Conservation (phyloP, 176 grass and related monocot species). For the Oryza longistaminata region DNA sequence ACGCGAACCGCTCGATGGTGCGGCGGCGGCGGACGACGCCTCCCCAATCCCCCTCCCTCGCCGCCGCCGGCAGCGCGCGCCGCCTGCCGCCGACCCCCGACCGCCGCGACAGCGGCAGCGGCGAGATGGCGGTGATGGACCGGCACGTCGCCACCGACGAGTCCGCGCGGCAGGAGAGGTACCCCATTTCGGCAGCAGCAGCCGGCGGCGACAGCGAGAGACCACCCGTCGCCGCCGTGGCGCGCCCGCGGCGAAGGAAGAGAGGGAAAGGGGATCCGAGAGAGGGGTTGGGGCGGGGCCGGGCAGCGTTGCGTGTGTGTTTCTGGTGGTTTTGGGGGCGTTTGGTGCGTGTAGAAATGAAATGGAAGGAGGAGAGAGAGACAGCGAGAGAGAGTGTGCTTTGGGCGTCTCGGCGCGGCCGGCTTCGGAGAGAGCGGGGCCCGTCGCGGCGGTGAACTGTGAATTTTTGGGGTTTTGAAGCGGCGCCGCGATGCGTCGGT, state of each 20-base stretch:
- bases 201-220: background rate
- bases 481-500: background rate
- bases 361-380: background rate
- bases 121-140: conserved; percentile 80
- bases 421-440: background rate
- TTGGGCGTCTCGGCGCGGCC: too few relatives aligned
- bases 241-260: background rate
- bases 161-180: conserved; percentile 95
- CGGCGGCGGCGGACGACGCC: too few relatives aligned
- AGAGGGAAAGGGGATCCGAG: background rate
- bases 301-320: background rate
- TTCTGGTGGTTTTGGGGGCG: background rate
- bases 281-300: background rate
- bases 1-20: conserved; percentile 67
- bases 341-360: background rate
- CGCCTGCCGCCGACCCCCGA: background rate
- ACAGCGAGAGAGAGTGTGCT: background rate
- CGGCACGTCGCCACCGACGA: conserved; percentile 84
- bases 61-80: background rate
- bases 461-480: conserved; percentile 4
- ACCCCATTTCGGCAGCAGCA: conserved; percentile 58
- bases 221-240: conserved; percentile 2
- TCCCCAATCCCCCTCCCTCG: background rate
- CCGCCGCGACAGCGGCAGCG: conserved; percentile 46
- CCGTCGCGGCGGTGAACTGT: background rate